phyloP scores from a whole-genome alignment of 306 rosid genomes.

The Trichosanthes truncata region DNA sequence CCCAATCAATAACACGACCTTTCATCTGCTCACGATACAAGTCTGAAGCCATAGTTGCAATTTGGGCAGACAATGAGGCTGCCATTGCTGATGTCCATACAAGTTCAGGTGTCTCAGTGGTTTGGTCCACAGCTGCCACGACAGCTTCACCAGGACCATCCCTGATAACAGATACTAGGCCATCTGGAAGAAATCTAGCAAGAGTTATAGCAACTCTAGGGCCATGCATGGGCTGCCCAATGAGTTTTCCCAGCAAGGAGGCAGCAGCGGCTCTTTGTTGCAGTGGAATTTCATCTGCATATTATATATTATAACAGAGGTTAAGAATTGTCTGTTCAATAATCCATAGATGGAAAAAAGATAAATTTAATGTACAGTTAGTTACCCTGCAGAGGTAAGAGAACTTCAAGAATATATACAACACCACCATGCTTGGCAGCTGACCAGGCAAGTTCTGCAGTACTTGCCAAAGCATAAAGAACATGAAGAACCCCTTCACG shows the following conservation, averaged over 20 bases:
- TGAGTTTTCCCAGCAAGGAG: conserved; percentile 92
- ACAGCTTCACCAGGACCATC: conserved; percentile 99
- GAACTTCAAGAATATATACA: conserved; percentile 88
- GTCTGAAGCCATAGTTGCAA: conserved; percentile 83
- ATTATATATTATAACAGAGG: conserved; percentile 2
- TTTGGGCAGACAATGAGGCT: conserved; percentile 90
- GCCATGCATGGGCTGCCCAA: conserved; percentile 98
- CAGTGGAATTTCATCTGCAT: conserved; percentile 79
- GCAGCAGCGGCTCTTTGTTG: conserved; percentile 98
- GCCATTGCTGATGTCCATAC: conserved; percentile 99
- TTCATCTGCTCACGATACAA: conserved; percentile 82
- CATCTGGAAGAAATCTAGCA: conserved; percentile 95
- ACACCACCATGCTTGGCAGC: conserved; percentile 99
- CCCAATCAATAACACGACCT: conserved; percentile 98
- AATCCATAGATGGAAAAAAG: conserved; percentile 2
- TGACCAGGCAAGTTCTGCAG: conserved; percentile 95
- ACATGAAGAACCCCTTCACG: conserved; percentile 99
- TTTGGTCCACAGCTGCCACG: conserved; percentile 78
- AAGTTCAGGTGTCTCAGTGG: conserved; percentile 97
- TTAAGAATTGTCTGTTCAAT: neutral
- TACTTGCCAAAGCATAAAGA: conserved; percentile 95
- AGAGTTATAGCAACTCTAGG: conserved; percentile 95
- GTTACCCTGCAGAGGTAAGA: conserved; percentile 87
- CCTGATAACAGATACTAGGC: conserved; percentile 82
- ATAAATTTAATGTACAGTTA: neutral